These are phyloP conservation scores for Hemileia vastatrix DNA, from an alignment of 1,284 basidiomycete species.

Conservation along the genomic window DNA sequence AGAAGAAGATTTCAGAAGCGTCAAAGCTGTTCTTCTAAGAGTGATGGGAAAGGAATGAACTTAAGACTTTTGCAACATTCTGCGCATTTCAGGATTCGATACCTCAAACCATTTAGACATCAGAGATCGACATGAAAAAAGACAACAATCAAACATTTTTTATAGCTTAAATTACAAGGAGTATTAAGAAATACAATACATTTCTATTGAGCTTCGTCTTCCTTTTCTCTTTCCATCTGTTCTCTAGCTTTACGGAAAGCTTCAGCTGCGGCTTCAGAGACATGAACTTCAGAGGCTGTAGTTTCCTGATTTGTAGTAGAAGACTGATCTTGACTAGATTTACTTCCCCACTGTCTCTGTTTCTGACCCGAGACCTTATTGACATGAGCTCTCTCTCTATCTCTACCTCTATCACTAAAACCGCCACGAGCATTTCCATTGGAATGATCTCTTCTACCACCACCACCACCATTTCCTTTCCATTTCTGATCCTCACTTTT, in stretches of 20 bases:
- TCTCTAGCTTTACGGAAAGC: background rate
- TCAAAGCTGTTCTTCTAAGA: conserved; percentile 18
- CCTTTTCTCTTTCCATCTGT: background rate
- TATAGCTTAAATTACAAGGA: too few relatives aligned
- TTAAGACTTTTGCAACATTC: too few relatives aligned
- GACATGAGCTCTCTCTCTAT: background rate
- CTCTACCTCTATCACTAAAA: background rate
- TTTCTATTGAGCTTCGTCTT: background rate
- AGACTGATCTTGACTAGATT: background rate
- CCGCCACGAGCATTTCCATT: background rate
- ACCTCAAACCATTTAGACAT: too few relatives aligned
- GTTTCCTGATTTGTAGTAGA: background rate
- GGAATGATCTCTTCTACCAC: background rate
- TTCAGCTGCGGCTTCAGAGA: background rate
- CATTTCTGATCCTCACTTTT: conserved; percentile 31
- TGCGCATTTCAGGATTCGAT: too few relatives aligned
- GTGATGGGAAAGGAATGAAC: background rate
- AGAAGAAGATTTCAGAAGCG: conserved; percentile 36
- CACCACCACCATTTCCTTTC: background rate
- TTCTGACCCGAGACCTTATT: background rate
- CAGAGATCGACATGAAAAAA: background rate
- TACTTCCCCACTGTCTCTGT: background rate
- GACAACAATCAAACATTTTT: too few relatives aligned
- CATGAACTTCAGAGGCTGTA: background rate
- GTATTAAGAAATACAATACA: background rate